Evolutionary conservation across 345 rosid genomes (phyloP).

Genomic region (Citropsis articulata): DNA sequence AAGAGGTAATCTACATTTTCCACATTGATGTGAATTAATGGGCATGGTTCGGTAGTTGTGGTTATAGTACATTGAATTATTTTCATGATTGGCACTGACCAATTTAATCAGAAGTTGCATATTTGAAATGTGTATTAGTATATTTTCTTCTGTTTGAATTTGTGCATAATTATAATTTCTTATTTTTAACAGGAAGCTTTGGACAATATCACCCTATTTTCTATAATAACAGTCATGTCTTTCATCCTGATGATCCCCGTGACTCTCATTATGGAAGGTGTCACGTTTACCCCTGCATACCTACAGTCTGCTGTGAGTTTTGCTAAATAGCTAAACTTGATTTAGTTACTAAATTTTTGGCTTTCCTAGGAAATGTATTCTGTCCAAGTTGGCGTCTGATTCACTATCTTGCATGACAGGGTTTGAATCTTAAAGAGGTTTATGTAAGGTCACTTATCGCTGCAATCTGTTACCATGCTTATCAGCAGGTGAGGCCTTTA

Average conservation of each 20-base stretch:
- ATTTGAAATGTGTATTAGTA: background rate
- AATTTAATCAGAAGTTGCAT: background rate
- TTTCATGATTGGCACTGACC: background rate
- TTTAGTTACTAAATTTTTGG: background rate
- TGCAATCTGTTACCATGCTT: slow-evolving; percentile 94
- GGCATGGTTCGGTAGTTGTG: background rate
- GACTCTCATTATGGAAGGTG: slow-evolving; percentile 76
- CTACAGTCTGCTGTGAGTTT: slow-evolving; percentile 82
- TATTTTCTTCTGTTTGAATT: background rate
- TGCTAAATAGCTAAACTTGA: background rate
- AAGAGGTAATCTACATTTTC: slow-evolving; percentile 62
- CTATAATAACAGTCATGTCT: slow-evolving; percentile 96
- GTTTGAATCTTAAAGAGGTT: slow-evolving; percentile 69
- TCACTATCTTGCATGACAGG: slow-evolving; percentile 39
- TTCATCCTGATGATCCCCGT: slow-evolving; percentile 79
- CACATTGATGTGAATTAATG: background rate
- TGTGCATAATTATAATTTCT: slow-evolving; percentile 6
- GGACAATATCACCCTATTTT: slow-evolving; percentile 98
- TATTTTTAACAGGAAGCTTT: slow-evolving; percentile 62
- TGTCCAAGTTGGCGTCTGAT: slow-evolving; percentile 16
- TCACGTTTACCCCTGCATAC: slow-evolving; percentile 85
- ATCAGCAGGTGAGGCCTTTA: slow-evolving; percentile 74
- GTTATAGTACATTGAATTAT: background rate
- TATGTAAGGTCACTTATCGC: slow-evolving; percentile 65
- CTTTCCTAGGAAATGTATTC: background rate